A percentile compares a stretch with the other conserved stretches of the same genome.
phyloP scores from a whole-genome alignment of 139 green algal species.

The Picochlorum sp. region DNA sequence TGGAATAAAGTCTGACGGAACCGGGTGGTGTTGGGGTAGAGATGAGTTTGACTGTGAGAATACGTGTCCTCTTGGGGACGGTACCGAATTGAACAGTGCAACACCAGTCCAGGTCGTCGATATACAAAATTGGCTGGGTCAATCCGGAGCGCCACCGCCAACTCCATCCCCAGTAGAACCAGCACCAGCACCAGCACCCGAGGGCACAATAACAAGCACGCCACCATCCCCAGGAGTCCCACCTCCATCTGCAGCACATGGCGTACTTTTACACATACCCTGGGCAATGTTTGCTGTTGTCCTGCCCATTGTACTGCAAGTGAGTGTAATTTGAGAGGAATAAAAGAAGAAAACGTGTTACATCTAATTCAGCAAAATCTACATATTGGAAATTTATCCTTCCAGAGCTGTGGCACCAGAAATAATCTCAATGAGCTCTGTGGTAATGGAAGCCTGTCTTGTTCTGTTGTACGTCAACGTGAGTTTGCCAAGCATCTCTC shows the following conservation, averaged over 20 bases:
- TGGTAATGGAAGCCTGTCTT: constrained; percentile 82
- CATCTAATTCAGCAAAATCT: not conserved
- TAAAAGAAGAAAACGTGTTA: constrained; percentile 6
- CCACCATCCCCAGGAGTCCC: not conserved
- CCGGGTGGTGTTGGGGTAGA: constrained; percentile 7
- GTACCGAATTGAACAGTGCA: not conserved
- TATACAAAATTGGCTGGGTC: not conserved
- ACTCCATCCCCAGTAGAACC: constrained; percentile 1
- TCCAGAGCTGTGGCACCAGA: constrained; percentile 76
- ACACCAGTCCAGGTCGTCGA: constrained; percentile 2
- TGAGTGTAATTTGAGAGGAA: not conserved
- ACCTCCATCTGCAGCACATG: not conserved
- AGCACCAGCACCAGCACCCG: not conserved
- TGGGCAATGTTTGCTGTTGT: not conserved
- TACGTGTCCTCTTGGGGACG: constrained; percentile 6
- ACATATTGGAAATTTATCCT: constrained; percentile 6
- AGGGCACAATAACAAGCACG: not conserved
- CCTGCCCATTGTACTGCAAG: not conserved
- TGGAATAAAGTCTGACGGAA: constrained; percentile 6
- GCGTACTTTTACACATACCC: not conserved
- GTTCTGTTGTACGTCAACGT: constrained; percentile 94
- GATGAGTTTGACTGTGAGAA: constrained; percentile 8
- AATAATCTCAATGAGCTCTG: constrained; percentile 98
- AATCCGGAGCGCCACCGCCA: not conserved
- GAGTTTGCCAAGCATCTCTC: constrained; percentile 91